Base-by-base conservation (phyloP, 2,329 filamentous ascomycete species). In the Lomentospora prolificans region DNA sequence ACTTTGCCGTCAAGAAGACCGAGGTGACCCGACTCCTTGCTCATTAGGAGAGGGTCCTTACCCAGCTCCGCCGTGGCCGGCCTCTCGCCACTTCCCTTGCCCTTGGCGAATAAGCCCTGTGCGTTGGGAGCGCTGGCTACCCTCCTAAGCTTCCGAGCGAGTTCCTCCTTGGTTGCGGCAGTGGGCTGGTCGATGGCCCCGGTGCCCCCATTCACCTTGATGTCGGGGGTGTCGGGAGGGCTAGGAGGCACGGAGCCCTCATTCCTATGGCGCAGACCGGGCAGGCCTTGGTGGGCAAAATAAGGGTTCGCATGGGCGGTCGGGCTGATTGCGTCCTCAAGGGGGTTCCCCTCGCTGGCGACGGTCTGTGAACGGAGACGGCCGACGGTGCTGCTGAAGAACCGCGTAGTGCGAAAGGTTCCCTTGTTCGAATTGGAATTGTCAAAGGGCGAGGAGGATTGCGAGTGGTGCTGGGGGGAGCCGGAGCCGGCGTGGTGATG, bases 121-220 rank as follows among this genome's bases (percentile, higher is more conserved):
- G 92, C 90, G 75, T 99, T 99, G 36, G 94, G 94, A 53, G 94
- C 94, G 67, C 92, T 97, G 55, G 94, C 94, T 55, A 99, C 94
- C 67, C 92, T 85, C 67, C 94, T 84, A 67, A 99, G 75, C 70
- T 96, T 96, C 66, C 94, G 80, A 25, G 94, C 94, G 65, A 97
- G 72, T 72, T 97, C 94, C 71, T 97, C 92, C 70, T 96, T 97
- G 46, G 89, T 90, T 55, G 86, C 86, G 54, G 83, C 84, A 28
- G 86, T 87, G 33, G 86, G 82, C 62, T 88, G 83, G 28, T 85
- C 77, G 62, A 81, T 79, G 52, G 75, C 73, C 55, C 82, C 84
- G 55, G 84, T 81, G 50, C 84, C 82, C 24, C 84, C 84, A 53
- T 88, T 81, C 56, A 87, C 77, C 71, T 87, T 88, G 61, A 92